These are phyloP conservation scores for Hygrocybe punicea DNA, from an alignment of 768 basidiomycete genomes.

Conservation along the genomic window DNA sequence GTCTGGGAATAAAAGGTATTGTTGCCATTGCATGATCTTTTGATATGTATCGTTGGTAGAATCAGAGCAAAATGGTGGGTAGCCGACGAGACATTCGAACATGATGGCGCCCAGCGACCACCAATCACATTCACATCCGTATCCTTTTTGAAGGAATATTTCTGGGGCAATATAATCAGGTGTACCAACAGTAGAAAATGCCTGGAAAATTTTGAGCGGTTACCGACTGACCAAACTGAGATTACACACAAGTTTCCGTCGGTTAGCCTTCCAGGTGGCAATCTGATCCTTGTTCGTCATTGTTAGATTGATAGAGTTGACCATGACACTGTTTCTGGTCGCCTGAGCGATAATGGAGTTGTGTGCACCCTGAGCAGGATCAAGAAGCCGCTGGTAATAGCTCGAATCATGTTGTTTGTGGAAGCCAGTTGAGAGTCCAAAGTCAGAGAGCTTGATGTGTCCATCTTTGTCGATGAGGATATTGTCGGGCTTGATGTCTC, in stretches of 20 bases:
- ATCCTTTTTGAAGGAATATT: constrained; percentile 95
- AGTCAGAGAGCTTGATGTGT: constrained; percentile 97
- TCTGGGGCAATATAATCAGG: constrained; percentile 97
- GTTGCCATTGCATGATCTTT: constrained; percentile 94
- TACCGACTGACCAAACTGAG: not conserved
- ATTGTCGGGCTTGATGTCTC: constrained; percentile 99
- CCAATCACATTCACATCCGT: constrained; percentile 98
- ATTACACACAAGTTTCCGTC: constrained; percentile 79
- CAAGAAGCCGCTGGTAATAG: constrained; percentile 89
- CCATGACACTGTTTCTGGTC: constrained; percentile 91
- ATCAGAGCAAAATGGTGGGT: constrained; percentile 94
- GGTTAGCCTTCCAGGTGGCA: constrained; percentile 98
- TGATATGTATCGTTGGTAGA: constrained; percentile 97
- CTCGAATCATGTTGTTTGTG: constrained; percentile 96
- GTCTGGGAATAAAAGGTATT: constrained; percentile 84
- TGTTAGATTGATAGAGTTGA: constrained; percentile 94
- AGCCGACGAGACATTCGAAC: constrained; percentile 97
- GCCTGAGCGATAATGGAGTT: constrained; percentile 42
- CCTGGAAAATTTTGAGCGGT: constrained; percentile 43
- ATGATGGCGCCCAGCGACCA: constrained; percentile 99
- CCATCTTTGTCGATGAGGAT: constrained; percentile 86
- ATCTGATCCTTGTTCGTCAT: constrained; percentile 93
- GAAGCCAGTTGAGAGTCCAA: constrained; percentile 98
- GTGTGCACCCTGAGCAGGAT: constrained; percentile 52
- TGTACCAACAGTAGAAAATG: constrained; percentile 96